phyloP scores from a whole-genome alignment of 352 stramenopile genomes.

The Globisporangium spinosum region DNA sequence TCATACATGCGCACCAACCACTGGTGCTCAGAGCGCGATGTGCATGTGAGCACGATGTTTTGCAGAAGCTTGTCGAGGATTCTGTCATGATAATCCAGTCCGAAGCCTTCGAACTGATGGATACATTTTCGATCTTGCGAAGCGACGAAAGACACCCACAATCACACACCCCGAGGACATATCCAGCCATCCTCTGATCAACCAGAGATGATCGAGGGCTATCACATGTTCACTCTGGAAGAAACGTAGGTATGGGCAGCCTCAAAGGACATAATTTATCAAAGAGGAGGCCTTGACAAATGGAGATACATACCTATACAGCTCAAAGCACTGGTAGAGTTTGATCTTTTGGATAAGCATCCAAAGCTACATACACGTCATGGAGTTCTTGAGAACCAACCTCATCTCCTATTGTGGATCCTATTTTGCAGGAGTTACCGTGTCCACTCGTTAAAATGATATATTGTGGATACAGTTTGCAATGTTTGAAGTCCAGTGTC shows the following conservation, averaged over 20 bases:
- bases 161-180: not conserved
- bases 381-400: not conserved
- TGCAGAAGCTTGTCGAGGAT: not conserved
- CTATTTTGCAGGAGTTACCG: not conserved
- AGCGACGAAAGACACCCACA: not conserved
- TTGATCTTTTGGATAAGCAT: too few relatives aligned
- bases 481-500: not conserved
- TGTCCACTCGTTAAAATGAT: not conserved
- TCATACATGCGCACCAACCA: not conserved
- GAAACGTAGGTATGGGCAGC: too few relatives aligned
- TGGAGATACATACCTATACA: too few relatives aligned
- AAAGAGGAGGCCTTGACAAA: not conserved
- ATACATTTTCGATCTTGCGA: constrained; percentile 1
- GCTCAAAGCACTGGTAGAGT: too few relatives aligned
- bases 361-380: too few relatives aligned
- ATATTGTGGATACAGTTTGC: not conserved
- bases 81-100: not conserved
- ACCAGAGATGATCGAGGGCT: not conserved
- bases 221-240: not conserved
- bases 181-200: not conserved
- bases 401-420: not conserved
- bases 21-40: not conserved
- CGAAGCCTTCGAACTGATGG: not conserved
- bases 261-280: too few relatives aligned
- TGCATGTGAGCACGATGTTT: not conserved